Percentiles rank a stretch among this genome's conserved stretches.
phyloP scores from a whole-genome alignment of 1,139 yeast genomes.

The Saccharomyces hybrid region DNA sequence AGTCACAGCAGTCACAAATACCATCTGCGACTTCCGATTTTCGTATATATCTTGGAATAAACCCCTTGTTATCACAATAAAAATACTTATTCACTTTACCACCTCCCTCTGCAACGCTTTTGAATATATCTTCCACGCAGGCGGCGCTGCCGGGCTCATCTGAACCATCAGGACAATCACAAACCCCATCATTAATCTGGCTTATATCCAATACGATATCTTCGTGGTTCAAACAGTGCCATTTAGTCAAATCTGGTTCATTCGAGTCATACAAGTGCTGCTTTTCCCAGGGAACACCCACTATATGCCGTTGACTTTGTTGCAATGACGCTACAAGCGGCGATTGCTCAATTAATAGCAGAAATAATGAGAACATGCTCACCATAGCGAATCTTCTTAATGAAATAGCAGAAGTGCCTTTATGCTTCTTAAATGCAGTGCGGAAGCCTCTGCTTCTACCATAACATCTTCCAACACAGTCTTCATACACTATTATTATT shows the following conservation, averaged over 20 bases:
- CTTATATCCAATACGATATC: constrained; percentile 49
- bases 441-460: not conserved
- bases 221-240: constrained; percentile 67
- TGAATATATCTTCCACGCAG: constrained; percentile 39
- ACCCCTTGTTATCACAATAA: constrained; percentile 75
- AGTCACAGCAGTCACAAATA: constrained; percentile 96
- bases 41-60: constrained; percentile 47
- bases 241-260: constrained; percentile 34
- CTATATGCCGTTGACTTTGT: not conserved
- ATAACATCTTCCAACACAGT: not conserved
- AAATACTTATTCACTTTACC: constrained; percentile 33
- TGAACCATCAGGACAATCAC: constrained; percentile 97
- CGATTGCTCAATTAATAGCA: not conserved
- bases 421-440: not conserved
- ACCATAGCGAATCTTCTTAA: not conserved
- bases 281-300: constrained; percentile 19
- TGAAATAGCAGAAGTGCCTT: not conserved
- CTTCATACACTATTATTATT: not conserved
- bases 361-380: not conserved
- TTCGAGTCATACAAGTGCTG: constrained; percentile 10
- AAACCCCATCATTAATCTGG: constrained; percentile 78
- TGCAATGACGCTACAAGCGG: not conserved
- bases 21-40: constrained; percentile 72
- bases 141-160: constrained; percentile 97
- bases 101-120: not conserved